Conservation (phyloP, 768 basidiomycete species). For the Amanita rubescens region DNA sequence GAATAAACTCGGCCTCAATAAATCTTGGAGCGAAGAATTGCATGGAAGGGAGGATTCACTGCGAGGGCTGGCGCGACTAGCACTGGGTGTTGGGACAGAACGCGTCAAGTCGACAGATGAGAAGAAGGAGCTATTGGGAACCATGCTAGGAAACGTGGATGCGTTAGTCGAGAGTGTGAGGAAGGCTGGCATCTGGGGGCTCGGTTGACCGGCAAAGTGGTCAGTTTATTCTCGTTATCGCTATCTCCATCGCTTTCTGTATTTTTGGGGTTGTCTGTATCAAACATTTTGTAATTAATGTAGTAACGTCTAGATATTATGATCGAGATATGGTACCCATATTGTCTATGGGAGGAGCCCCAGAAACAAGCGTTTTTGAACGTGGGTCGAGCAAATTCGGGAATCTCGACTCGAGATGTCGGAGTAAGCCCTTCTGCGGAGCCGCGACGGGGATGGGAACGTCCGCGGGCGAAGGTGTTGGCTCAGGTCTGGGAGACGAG, state of each 20-base stretch:
- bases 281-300: conserved; percentile 1
- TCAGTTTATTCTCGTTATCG: conserved; percentile 10
- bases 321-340: conserved; percentile 39
- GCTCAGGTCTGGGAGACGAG: not conserved
- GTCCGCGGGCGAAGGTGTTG: not conserved
- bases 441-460: conserved; percentile 5
- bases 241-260: conserved; percentile 9
- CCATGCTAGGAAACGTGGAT: conserved; percentile 87
- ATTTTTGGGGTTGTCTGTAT: conserved; percentile 3
- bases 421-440: conserved; percentile 39
- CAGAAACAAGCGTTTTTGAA: conserved; percentile 61
- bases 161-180: conserved; percentile 82
- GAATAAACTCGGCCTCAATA: not conserved
- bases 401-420: conserved; percentile 34
- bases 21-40: conserved; percentile 1
- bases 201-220: conserved; percentile 27
- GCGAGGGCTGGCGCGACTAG: not conserved
- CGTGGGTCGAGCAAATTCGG: conserved; percentile 53
- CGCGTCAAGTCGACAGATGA: conserved; percentile 58
- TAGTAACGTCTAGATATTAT: conserved; percentile 5
- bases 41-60: not conserved
- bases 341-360: conserved; percentile 62
- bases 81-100: not conserved
- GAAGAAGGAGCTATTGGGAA: conserved; percentile 74
- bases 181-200: conserved; percentile 83